These are phyloP conservation scores for Mortierella sp. DNA, from an alignment of 371 early-diverging fungal genomes.

Conservation along the genomic window DNA sequence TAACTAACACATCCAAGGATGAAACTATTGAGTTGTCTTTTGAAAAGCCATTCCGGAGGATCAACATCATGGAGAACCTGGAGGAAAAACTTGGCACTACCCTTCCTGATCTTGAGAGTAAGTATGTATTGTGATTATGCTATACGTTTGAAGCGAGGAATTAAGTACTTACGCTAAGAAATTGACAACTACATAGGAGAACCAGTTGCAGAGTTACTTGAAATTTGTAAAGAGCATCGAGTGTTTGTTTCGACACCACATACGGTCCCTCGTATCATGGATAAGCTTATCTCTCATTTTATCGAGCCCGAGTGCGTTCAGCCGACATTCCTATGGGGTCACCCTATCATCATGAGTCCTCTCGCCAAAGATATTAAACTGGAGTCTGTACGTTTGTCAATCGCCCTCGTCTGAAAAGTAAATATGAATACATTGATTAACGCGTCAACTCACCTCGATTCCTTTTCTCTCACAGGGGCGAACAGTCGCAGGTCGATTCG, in stretches of 20 bases:
- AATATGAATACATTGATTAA: neutral
- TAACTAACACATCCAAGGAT: constrained; percentile 64
- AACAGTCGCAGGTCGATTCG: constrained; percentile 86
- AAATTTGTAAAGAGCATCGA: constrained; percentile 64
- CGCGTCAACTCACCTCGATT: neutral
- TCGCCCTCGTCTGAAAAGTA: neutral
- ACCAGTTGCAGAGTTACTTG: constrained; percentile 58
- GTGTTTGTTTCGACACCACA: constrained; percentile 75
- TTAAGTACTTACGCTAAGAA: neutral
- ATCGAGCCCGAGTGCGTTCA: constrained; percentile 94
- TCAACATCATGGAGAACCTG: constrained; percentile 83
- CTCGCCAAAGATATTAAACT: constrained; percentile 83
- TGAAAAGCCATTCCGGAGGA: constrained; percentile 79
- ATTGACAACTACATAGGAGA: constrained; percentile 41
- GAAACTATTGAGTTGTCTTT: constrained; percentile 75
- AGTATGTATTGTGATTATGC: neutral
- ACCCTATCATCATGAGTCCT: constrained; percentile 95
- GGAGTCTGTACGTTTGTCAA: constrained; percentile 30
- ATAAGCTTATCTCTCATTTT: constrained; percentile 89
- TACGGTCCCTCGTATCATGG: constrained; percentile 88
- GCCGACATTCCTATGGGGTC: constrained; percentile 95
- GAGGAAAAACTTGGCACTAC: constrained; percentile 63
- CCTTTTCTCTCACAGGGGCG: constrained; percentile 52
- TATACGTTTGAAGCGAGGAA: constrained; percentile 7
- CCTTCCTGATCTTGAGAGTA: constrained; percentile 68